Evolutionary conservation across 768 basidiomycete species (phyloP).

Genomic region (Collybia nuda): DNA sequence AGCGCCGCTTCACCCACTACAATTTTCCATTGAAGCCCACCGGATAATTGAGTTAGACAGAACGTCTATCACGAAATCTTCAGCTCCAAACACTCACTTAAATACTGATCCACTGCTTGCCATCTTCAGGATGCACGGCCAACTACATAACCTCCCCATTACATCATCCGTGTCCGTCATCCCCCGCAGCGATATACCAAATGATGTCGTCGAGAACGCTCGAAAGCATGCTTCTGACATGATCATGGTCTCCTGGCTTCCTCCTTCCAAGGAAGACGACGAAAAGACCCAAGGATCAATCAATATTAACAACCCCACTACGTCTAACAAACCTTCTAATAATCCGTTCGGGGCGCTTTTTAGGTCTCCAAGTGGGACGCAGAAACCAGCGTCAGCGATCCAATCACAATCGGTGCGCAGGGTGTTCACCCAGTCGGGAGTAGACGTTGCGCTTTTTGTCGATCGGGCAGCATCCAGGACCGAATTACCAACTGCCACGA

Average conservation of each 20-base stretch:
- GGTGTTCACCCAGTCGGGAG: slow-evolving; percentile 69
- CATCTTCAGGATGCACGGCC: slow-evolving; percentile 76
- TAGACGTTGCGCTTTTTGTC: slow-evolving; percentile 82
- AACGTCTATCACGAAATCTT: slow-evolving; percentile 82
- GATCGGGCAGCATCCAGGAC: slow-evolving; percentile 52
- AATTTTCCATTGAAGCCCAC: slow-evolving; percentile 65
- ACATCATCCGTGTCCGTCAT: slow-evolving; percentile 74
- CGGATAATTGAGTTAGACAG: slow-evolving; percentile 90
- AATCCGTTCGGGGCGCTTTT: slow-evolving; percentile 80
- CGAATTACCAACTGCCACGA: slow-evolving; percentile 22
- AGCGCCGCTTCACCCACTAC: slow-evolving; percentile 7
- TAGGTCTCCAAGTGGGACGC: slow-evolving; percentile 23
- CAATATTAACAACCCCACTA: slow-evolving; percentile 10
- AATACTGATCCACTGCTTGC: slow-evolving; percentile 70
- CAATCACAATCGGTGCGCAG: slow-evolving; percentile 85
- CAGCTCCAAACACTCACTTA: slow-evolving; percentile 70
- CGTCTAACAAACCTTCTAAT: slow-evolving; percentile 18
- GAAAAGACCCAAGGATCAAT: slow-evolving; percentile 4
- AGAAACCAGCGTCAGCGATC: slow-evolving; percentile 46
- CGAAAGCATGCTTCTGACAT: slow-evolving; percentile 60
- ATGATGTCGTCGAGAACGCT: slow-evolving; percentile 70
- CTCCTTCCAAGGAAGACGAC: slow-evolving; percentile 27
- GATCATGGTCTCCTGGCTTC: slow-evolving; percentile 82
- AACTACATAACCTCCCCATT: slow-evolving; percentile 42
- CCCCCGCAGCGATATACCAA: slow-evolving; percentile 69